Base-by-base conservation (phyloP, 129 eudicot genomes). In the Flaveria brownii region DNA sequence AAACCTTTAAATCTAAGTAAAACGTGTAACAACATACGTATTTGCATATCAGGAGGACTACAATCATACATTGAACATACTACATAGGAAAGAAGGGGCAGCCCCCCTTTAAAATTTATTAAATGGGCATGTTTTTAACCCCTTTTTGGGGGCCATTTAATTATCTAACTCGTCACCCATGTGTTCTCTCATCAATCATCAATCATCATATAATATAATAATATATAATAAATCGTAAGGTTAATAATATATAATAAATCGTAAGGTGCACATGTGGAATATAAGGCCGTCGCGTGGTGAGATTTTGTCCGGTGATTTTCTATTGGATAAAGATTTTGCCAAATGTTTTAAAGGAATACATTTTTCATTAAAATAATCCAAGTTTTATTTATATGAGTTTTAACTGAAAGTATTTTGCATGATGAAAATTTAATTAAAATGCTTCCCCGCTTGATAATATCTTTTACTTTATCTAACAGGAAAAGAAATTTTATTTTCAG, bases 271-370 rank as follows among this genome's bases (percentile, higher is more conserved):
- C 36, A 28, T 36, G 68, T 68, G 81, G 81, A 47, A 20, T 15
- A 68, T 22, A 52, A 68, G 22, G 66, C 68, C 26, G 43, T 52
- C 50, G 3, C 80, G 74, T 77, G 81, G 57, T 68, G 68, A 66
- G 67, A 18, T 67, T 54, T 67, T 23, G 63, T 77, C 74, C 81
- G 11, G 68, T 15, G 2, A 10, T 43, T 43, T 43, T 43, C 49
- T 0, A 43, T 9, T 43, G 1, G 49, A 7, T 2, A 10, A 54
- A 15, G n/a, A 3, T 51, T 51, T 51, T 26, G 39, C 39, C 39
- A 33, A 33, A 33, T 33, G 39, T 33, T 33, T 33, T 33, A 33
- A 3, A 33, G 6, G 30, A 26, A 26, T 26, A 26, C 30, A 26
- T 0, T 25, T 25, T 25, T 26, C 30, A 26, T 26, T 26, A 26